Base-by-base conservation (phyloP, 371 early-diverging fungal species). In the Thermomucor indicae-seudaticae region DNA sequence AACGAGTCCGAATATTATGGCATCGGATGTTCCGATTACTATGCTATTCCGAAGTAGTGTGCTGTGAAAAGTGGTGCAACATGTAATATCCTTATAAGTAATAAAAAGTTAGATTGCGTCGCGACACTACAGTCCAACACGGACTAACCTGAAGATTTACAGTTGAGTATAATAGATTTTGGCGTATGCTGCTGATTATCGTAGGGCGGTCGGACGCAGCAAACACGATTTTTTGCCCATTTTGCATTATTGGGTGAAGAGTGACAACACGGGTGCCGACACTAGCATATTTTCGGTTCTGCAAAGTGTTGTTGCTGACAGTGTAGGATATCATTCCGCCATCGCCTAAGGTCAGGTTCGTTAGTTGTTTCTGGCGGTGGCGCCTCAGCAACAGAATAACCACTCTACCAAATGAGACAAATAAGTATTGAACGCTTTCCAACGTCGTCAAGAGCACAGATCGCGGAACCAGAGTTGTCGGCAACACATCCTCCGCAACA, bases 141-240 rank as follows among this genome's bases (percentile, higher is more conserved):
- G n/a, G n/a, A n/a, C 44, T 24, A 60, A 83, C 86, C 69, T 80
- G 82, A 11, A 86, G 55, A 60, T 93, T 92, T 38, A 95, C 89
- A 34, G 81, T 84, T 7, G 91, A 87, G 55, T 83, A 93, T 29
- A 81, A 49, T 7, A 94, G 73, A 53, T 81, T 84, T 11, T 75
- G 65, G 47, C 78, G 74, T n/a, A 60, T 62, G 47, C 78, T 79
- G 47, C 75, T 74, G 20, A 96, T 76, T 23, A 96, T 83, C 0
- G 95, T 86, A 1, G 97, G 93, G 23, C 83, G 72, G 62, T 92
- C 92, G 19, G 88, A 86, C 11, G 91, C 75, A 0, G 86, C 86
- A 75, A 95, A 93, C 14, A 95, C 83, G 53, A 77, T 68, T 6
- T 45, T 58, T 29, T 55, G 49, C n/a, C 72, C 80, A 25, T 68